phyloP scores from a whole-genome alignment of 1,139 yeast genomes.

The Sugiyamaella sp. region DNA sequence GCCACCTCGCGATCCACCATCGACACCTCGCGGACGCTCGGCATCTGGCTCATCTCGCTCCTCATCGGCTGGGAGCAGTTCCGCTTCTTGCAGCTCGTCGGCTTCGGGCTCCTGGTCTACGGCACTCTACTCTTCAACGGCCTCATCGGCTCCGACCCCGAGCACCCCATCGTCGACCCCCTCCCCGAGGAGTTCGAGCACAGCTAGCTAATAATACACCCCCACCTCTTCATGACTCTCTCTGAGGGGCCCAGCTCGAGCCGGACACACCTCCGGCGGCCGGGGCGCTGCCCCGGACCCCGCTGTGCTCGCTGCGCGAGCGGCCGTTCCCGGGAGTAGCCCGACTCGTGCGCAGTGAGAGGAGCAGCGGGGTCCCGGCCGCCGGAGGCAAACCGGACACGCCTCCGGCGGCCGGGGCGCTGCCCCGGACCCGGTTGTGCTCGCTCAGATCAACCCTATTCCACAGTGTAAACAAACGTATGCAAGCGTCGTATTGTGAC shows the following conservation, averaged over 20 bases:
- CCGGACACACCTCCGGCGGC: conserved; percentile 8
- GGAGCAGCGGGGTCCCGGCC: too few species aligned
- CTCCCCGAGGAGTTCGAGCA: conserved; percentile 33
- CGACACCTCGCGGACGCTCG: conserved; percentile 74
- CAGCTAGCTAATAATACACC: conserved; percentile 10
- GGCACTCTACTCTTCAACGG: conserved; percentile 81
- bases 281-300: background rate
- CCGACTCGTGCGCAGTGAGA: too few species aligned
- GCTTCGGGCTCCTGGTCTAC: conserved; percentile 64
- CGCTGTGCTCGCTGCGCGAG: background rate
- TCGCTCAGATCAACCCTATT: conserved; percentile 4
- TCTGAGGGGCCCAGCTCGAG: too few species aligned
- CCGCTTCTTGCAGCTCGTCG: conserved; percentile 60
- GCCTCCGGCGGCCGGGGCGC: background rate
- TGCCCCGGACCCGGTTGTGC: background rate
- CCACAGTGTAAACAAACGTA: background rate
- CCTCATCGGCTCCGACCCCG: conserved; percentile 46
- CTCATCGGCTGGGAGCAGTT: conserved; percentile 79
- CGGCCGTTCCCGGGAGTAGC: too few species aligned
- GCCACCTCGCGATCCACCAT: conserved; percentile 83
- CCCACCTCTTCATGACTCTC: background rate
- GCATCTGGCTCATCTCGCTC: conserved; percentile 78
- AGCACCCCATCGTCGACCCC: conserved; percentile 22
- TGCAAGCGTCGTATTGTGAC: background rate
- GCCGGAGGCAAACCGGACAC: too few species aligned